phyloP scores from a whole-genome alignment of 73 alveolate genomes.

The Diophrys appendiculata region DNA sequence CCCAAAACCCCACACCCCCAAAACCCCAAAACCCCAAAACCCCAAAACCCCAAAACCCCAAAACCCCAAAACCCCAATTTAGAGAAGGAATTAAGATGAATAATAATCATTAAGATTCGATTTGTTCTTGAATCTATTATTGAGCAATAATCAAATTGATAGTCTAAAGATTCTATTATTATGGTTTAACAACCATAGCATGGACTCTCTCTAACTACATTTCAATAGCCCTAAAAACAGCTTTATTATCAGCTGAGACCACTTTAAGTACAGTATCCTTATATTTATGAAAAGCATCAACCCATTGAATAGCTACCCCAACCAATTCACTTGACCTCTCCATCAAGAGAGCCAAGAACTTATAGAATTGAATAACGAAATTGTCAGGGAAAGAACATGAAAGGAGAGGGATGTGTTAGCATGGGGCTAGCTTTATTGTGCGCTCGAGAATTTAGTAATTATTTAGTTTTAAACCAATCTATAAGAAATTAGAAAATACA shows the following conservation, averaged over 20 bases:
- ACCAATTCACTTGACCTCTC: background rate
- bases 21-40: too few relatives aligned
- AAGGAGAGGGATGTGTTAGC: conserved; percentile 26
- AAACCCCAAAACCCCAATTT: too few relatives aligned
- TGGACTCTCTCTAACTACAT: too few relatives aligned
- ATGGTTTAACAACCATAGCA: too few relatives aligned
- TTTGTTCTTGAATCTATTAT: too few relatives aligned
- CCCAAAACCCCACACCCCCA: too few relatives aligned
- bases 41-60: too few relatives aligned
- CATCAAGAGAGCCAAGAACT: conserved; percentile 20
- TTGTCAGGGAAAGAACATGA: conserved; percentile 43
- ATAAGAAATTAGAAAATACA: background rate
- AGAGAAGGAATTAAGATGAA: too few relatives aligned
- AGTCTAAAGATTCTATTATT: too few relatives aligned
- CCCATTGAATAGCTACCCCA: background rate
- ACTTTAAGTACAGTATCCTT: background rate
- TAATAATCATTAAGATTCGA: too few relatives aligned
- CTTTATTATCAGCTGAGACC: background rate
- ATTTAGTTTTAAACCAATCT: conserved; percentile 46
- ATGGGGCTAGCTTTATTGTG: conserved; percentile 40
- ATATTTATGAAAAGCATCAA: background rate
- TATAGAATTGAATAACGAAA: conserved; percentile 32
- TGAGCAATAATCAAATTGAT: too few relatives aligned
- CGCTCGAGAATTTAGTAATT: conserved; percentile 38
- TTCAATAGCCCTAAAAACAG: too few relatives aligned